Evolutionary conservation across 306 rosid species (phyloP).

Genomic region (Abrus pulchellus): DNA sequence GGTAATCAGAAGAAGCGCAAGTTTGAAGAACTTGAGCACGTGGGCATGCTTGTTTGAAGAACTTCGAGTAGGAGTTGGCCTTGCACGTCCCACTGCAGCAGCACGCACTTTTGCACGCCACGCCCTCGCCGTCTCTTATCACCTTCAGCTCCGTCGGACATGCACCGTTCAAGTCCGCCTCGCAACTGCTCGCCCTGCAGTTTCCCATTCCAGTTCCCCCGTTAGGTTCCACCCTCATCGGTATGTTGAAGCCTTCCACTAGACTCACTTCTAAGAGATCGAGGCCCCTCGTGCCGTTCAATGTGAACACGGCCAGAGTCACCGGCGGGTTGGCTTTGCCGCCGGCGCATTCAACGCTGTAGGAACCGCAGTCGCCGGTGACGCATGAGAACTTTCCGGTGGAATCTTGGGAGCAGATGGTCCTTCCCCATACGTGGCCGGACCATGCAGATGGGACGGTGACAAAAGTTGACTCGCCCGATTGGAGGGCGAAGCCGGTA

Average conservation of each 20-base stretch:
- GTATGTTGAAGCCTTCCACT: constrained; percentile 68
- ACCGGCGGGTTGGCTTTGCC: constrained; percentile 45
- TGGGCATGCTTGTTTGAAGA: constrained; percentile 44
- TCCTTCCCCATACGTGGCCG: no score
- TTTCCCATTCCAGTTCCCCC: constrained; percentile 57
- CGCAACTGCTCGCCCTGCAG: constrained; percentile 58
- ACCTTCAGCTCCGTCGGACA: constrained; percentile 66
- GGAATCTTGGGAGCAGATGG: constrained; percentile 56
- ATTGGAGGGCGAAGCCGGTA: no score
- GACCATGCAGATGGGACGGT: no score
- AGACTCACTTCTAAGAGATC: constrained; percentile 76
- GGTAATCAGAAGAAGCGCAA: background rate
- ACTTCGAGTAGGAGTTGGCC: constrained; percentile 58
- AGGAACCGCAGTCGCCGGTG: constrained; percentile 74
- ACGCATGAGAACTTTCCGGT: constrained; percentile 64
- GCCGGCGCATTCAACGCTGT: constrained; percentile 56
- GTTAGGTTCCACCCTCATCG: constrained; percentile 57
- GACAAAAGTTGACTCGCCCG: no score
- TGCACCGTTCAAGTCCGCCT: constrained; percentile 56
- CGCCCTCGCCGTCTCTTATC: constrained; percentile 32
- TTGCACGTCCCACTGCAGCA: no score
- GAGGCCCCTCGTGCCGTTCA: constrained; percentile 59
- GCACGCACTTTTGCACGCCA: constrained; percentile 75
- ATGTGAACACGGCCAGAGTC: constrained; percentile 65
- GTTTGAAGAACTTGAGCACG: constrained; percentile 51